A percentile compares a stretch with the other conserved stretches of the same genome.
Conservation (phyloP, 495 filamentous ascomycete species). For the Hyaloscypha hepaticicola region DNA sequence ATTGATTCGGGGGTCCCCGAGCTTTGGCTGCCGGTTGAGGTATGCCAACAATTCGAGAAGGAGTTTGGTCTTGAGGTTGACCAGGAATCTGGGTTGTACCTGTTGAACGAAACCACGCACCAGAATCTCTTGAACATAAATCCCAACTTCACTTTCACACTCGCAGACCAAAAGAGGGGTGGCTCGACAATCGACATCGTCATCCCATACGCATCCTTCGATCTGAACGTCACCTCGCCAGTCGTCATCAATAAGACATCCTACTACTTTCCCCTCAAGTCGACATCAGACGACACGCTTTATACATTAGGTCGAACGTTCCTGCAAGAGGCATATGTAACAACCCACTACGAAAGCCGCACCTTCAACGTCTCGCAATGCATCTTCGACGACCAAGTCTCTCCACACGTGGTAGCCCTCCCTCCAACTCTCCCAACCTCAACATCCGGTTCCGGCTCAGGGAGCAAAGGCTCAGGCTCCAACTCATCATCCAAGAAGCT, state of each 20-base stretch:
- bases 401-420: slow-evolving; percentile 18
- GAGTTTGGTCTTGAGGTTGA: slow-evolving; percentile 52
- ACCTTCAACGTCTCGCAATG: slow-evolving; percentile 48
- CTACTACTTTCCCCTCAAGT: slow-evolving; percentile 53
- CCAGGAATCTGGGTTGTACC: slow-evolving; percentile 44
- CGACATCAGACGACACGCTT: slow-evolving; percentile 48
- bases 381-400: slow-evolving; percentile 32
- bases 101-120: slow-evolving; percentile 47
- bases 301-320: slow-evolving; percentile 57
- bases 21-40: slow-evolving; percentile 53
- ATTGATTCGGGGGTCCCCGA: slow-evolving; percentile 56
- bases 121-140: slow-evolving; percentile 44
- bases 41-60: slow-evolving; percentile 53
- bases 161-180: slow-evolving; percentile 40
- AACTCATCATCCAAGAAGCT: slow-evolving; percentile 14
- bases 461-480: slow-evolving; percentile 1
- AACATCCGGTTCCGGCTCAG: slow-evolving; percentile 11
- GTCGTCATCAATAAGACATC: slow-evolving; percentile 35
- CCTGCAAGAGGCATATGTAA: slow-evolving; percentile 54
- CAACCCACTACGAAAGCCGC: slow-evolving; percentile 46
- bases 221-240: slow-evolving; percentile 44
- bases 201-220: slow-evolving; percentile 54
- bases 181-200: slow-evolving; percentile 47
- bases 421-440: slow-evolving; percentile 16
- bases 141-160: slow-evolving; percentile 50